A percentile compares a stretch with the other conserved stretches of the same genome.
Evolutionary conservation across 768 basidiomycete species (phyloP).

Genomic region (Chalciporus sphaerocephalus): DNA sequence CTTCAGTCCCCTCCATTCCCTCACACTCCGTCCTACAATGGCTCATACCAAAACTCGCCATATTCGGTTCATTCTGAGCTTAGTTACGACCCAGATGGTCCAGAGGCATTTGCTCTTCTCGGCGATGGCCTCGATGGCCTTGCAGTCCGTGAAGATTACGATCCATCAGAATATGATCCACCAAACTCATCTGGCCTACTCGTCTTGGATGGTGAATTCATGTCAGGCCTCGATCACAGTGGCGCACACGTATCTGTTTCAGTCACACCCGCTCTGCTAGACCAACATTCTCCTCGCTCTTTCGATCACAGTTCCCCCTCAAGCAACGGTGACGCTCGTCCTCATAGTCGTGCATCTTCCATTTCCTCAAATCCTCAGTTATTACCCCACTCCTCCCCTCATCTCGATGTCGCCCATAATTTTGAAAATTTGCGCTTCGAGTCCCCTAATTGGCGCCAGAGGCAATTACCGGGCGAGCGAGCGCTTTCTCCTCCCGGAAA

Average conservation of each 20-base stretch:
- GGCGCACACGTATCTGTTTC: conserved; percentile 37
- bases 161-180: conserved; percentile 69
- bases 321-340: conserved; percentile 49
- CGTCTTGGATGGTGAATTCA: conserved; percentile 54
- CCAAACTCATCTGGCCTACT: conserved; percentile 49
- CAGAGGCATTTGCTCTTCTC: conserved; percentile 48
- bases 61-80: conserved; percentile 70
- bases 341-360: conserved; percentile 61
- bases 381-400: conserved; percentile 46
- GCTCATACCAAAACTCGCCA: conserved; percentile 68
- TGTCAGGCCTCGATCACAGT: conserved; percentile 30
- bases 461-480: conserved; percentile 43
- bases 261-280: conserved; percentile 33
- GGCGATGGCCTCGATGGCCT: conserved; percentile 40
- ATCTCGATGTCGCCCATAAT: conserved; percentile 49
- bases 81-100: conserved; percentile 44
- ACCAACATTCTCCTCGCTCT: conserved; percentile 38
- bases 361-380: conserved; percentile 54
- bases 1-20: conserved; percentile 40
- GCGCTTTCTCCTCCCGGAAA: conserved; percentile 42
- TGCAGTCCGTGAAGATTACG: conserved; percentile 50
- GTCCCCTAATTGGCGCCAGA: conserved; percentile 56
- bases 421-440: conserved; percentile 63
- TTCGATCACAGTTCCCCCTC: conserved; percentile 67
- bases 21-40: conserved; percentile 55